phyloP scores from a whole-genome alignment of 2,329 filamentous ascomycete species.

The Chrysosphaeria jannelii region DNA sequence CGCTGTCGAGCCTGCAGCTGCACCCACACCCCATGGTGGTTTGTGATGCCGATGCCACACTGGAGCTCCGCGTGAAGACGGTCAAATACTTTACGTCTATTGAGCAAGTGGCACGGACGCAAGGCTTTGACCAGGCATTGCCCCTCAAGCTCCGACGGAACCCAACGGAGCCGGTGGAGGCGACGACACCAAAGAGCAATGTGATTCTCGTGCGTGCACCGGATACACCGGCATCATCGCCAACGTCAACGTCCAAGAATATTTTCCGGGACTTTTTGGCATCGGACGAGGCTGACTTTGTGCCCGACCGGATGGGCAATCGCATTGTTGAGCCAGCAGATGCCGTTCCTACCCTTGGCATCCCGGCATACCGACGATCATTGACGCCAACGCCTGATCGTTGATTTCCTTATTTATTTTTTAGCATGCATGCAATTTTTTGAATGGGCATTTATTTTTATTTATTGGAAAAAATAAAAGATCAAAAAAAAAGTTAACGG shows the following conservation, averaged over 20 bases:
- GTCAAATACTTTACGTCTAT: slow-evolving; percentile 34
- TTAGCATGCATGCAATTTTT: too few relatives aligned
- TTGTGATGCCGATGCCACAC: slow-evolving; percentile 40
- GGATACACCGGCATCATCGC: slow-evolving; percentile 5
- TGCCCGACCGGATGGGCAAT: slow-evolving; percentile 31
- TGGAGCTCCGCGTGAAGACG: slow-evolving; percentile 33
- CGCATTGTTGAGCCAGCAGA: slow-evolving; percentile 17
- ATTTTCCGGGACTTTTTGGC: slow-evolving; percentile 1
- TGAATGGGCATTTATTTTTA: neutral
- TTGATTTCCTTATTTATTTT: too few relatives aligned
- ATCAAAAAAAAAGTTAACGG: too few relatives aligned
- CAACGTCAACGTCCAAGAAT: slow-evolving; percentile 3
- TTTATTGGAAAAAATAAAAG: too few relatives aligned
- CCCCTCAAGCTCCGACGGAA: slow-evolving; percentile 21
- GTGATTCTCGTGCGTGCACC: too few relatives aligned
- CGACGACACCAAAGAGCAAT: slow-evolving; percentile 5
- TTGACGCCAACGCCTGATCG: slow-evolving; percentile 19
- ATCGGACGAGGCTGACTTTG: slow-evolving; percentile 18
- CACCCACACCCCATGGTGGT: slow-evolving; percentile 46
- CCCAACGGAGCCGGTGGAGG: slow-evolving; percentile 12
- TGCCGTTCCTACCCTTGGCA: slow-evolving; percentile 1
- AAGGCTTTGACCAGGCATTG: slow-evolving; percentile 16
- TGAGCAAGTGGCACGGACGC: slow-evolving; percentile 18
- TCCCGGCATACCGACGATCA: slow-evolving; percentile 7
- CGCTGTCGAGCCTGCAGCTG: slow-evolving; percentile 39